Evolutionary conservation across 192 early-diverging fungal species (phyloP), one percentile per base, ranked within the genome.

Genomic region (Martensiomyces pterosporus): DNA sequence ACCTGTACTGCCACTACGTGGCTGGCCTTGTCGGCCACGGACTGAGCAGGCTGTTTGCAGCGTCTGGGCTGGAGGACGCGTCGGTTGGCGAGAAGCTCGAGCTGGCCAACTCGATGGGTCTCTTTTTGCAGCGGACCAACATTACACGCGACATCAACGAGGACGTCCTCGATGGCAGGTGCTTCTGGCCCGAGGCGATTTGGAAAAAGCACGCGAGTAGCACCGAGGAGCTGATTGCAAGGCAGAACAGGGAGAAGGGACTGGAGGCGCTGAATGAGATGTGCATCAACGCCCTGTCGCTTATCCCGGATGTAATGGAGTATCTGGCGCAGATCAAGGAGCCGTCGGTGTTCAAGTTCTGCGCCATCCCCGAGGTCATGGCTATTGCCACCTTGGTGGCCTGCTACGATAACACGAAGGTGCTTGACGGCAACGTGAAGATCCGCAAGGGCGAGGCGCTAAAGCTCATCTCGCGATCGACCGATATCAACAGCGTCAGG

Each of bases 331-430:
- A 76, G 39, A 76, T 99, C 41, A 57, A 75, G 39, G 86, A 97
- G 47, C 84, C 81, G 18, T 81, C 84, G 1, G 83, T 93, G 33
- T 92, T 98, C 67, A 85, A 82, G 54, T 98, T 98, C 64, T 91
- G 89, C 57, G 97, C 97, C 12, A 99, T 99, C 48, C 97, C 97
- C n/a, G 95, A 99, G 79, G 86, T 96, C 14, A 98, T 98, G 97
- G 97, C 97, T 10, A 90, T 99, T 57, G 86, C 97, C 21, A 89
- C 94, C 2, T 65, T 99, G 15, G 76, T 81, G 19, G 49, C 90
- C 41, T 85, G 93, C 42, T 95, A 88, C 65, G 89, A 93, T 72
- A 94, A 94, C 67, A 64, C 82, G 35, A 65, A 75, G 26, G 67
- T 97, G 13, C 96, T 89, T 53, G 79, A 82, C 3, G 75, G 68